phyloP scores from a whole-genome alignment of 768 basidiomycete genomes.

The Solioccasus polychromus region DNA sequence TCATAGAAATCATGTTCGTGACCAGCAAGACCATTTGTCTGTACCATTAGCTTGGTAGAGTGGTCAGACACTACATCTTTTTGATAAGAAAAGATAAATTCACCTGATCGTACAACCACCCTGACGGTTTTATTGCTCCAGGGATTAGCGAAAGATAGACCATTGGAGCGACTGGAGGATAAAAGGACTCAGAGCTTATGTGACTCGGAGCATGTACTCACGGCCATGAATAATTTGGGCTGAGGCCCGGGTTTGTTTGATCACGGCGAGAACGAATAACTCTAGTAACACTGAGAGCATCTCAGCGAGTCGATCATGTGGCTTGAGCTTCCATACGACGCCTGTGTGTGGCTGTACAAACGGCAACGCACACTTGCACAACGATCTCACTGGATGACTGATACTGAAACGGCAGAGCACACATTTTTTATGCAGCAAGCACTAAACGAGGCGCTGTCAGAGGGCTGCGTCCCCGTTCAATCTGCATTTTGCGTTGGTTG shows the following conservation, averaged over 20 bases:
- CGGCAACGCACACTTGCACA: no score
- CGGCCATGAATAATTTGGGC: background rate
- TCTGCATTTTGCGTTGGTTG: constrained; percentile 94
- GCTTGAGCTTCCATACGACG: no score
- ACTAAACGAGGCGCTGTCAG: constrained; percentile 55
- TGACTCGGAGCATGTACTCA: no score
- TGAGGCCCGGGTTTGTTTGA: background rate
- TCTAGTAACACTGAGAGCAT: background rate
- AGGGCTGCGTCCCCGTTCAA: constrained; percentile 61
- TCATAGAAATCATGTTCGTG: constrained; percentile 3
- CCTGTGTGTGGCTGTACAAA: no score
- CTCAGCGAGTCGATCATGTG: no score
- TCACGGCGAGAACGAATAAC: background rate
- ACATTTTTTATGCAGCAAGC: constrained; percentile 57
- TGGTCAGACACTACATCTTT: no score
- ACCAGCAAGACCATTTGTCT: constrained; percentile 1
- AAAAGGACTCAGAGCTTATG: no score
- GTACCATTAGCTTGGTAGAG: background rate
- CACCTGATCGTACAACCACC: constrained; percentile 2
- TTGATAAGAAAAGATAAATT: no score
- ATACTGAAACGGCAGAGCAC: constrained; percentile 27
- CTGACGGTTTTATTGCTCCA: background rate
- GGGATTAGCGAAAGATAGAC: background rate
- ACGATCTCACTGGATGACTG: no score
- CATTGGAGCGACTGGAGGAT: background rate